Conservation (phyloP, 2,329 filamentous ascomycete species). For the Epichloe amarillans region DNA sequence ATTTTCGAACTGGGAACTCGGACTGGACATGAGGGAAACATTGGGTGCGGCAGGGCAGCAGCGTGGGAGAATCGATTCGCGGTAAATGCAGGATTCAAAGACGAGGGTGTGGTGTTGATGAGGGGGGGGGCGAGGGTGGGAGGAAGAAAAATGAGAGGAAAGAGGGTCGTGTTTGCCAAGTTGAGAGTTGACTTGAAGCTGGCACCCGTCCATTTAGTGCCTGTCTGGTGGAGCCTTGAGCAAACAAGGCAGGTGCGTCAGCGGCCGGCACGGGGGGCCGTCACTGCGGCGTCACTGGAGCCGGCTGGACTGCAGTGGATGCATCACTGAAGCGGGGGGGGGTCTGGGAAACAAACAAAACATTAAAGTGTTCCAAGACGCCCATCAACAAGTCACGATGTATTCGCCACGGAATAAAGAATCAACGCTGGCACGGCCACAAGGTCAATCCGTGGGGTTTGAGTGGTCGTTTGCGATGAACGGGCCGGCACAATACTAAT, state of each 20-base stretch:
- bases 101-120: conserved; percentile 9
- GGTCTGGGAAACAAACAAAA: neutral
- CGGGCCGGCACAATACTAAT: too few species aligned
- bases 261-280: neutral
- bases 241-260: neutral
- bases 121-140: conserved; percentile 7
- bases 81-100: conserved; percentile 9
- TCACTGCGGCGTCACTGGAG: conserved; percentile 3
- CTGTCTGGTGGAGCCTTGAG: neutral
- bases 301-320: neutral
- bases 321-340: neutral
- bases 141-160: conserved; percentile 6
- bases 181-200: neutral
- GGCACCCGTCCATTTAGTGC: neutral
- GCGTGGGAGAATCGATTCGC: conserved; percentile 12
- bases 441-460: conserved; percentile 17
- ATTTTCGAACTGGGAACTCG: conserved; percentile 38
- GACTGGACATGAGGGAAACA: conserved; percentile 46
- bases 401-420: too few species aligned
- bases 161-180: conserved; percentile 2
- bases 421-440: conserved; percentile 11
- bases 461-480: conserved; percentile 4
- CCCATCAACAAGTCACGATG: too few species aligned
- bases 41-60: conserved; percentile 27
- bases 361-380: too few species aligned